These are phyloP conservation scores for Termitomyces bulborhizus DNA, from an alignment of 768 basidiomycete genomes.

Conservation along the genomic window DNA sequence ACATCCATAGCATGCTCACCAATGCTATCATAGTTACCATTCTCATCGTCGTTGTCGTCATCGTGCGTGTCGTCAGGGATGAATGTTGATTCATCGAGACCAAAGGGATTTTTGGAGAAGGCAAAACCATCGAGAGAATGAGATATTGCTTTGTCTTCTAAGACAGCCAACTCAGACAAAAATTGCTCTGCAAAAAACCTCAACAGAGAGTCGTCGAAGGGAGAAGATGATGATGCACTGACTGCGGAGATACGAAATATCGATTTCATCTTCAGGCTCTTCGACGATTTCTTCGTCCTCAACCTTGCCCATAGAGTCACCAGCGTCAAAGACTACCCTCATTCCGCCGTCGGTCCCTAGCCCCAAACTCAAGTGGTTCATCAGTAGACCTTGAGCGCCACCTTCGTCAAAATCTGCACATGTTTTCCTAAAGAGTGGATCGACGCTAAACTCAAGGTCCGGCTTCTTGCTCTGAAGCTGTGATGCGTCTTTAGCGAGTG, in stretches of 20 bases:
- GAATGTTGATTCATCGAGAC: conserved; percentile 57
- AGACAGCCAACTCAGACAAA: conserved; percentile 57
- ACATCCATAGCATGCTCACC: conserved; percentile 4
- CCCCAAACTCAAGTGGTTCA: conserved; percentile 89
- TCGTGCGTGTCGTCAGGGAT: conserved; percentile 47
- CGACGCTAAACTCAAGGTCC: conserved; percentile 93
- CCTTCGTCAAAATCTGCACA: conserved; percentile 99
- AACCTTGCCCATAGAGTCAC: conserved; percentile 77
- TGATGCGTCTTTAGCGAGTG: conserved; percentile 80
- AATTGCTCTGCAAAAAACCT: conserved; percentile 46
- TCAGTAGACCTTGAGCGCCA: conserved; percentile 89
- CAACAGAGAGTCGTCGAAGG: conserved; percentile 6
- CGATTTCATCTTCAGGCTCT: conserved; percentile 65
- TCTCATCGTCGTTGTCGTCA: conserved; percentile 21
- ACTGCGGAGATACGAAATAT: conserved; percentile 61
- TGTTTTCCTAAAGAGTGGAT: conserved; percentile 96
- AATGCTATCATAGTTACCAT: conserved; percentile 26
- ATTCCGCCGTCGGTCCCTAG: conserved; percentile 75
- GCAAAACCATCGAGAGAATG: conserved; percentile 78
- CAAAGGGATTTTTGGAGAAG: conserved; percentile 64
- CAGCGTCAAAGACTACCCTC: conserved; percentile 93
- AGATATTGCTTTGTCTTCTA: conserved; percentile 71
- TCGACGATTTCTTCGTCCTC: conserved; percentile 74
- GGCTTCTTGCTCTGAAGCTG: conserved; percentile 87
- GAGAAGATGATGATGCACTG: conserved; percentile 15